Base-by-base conservation (phyloP, 2,329 filamentous ascomycete species). In the Microdochium nivale region DNA sequence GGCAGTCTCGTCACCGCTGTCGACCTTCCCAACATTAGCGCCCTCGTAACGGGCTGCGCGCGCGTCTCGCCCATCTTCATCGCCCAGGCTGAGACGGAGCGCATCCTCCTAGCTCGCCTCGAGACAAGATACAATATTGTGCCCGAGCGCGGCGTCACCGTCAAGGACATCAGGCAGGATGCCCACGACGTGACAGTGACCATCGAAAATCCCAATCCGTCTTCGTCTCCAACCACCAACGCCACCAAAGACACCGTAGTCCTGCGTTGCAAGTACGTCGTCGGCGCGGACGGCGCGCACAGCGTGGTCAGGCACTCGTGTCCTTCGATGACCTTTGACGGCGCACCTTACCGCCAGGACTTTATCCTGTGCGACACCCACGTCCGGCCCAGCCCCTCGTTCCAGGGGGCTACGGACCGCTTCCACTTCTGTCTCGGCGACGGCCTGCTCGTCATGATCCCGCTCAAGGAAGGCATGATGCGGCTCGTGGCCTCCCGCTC, bases 271-370 rank as follows among this genome's bases (percentile, higher is more conserved):
- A 60, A 58, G 32, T 76, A 70, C 50, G 65, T 75, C 24, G 67
- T 73, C n/a, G 73, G 73, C 7, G 74, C 71, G 40, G 74, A 77
- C 51, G 73, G 74, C 1, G 65, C 70, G 1, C 70, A 70, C 56
- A 73, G 70, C n/a, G 56, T 58, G 3, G 72, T 76, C 4, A 68
- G 73, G 9, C 67, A 66, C 48, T 53, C 58, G 2, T 63, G 68
- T 23, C 62, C 58, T 10, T 55, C 52, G 40, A 62, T 76, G 46
- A 62, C 64, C 3, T 76, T 71, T 52, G 65, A 71, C 16, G 74
- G 74, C 2, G 69, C 62, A 2, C 65, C 67, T 1, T 77, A 76
- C 50, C 60, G 63, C 3, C 71, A 75, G 48, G 62, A 70, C 14
- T 77, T 77, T 54, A 70, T 71, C 52, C 69, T 76, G 14, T 67